phyloP scores from a whole-genome alignment of 371 early-diverging fungal species.

The Syncephalastrum racemosum region DNA sequence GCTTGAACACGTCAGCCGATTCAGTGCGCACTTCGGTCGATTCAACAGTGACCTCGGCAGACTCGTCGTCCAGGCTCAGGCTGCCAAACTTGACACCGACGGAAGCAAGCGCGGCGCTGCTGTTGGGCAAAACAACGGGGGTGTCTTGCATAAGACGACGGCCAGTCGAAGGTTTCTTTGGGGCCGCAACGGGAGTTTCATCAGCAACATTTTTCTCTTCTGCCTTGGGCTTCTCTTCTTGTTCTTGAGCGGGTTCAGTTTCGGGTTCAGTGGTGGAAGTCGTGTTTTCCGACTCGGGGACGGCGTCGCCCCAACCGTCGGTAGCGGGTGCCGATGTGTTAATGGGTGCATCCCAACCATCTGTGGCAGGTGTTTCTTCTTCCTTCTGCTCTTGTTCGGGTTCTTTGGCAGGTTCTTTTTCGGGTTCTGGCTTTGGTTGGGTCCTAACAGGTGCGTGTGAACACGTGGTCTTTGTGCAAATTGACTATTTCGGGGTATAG shows the following conservation, averaged over 20 bases:
- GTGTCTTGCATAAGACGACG: conserved; percentile 81
- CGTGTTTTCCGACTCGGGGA: conserved; percentile 12
- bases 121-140: conserved; percentile 83
- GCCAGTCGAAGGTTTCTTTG: conserved; percentile 17
- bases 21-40: conserved; percentile 2
- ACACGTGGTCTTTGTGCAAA: background rate
- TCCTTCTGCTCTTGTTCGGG: conserved; percentile 14
- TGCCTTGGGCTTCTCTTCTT: conserved; percentile 1
- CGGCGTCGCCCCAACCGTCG: conserved; percentile 23
- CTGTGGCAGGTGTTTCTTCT: conserved; percentile 11
- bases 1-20: background rate
- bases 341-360: conserved; percentile 14
- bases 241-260: conserved; percentile 7
- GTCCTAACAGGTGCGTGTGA: conserved; percentile 7
- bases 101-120: conserved; percentile 59
- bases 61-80: conserved; percentile 55
- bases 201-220: conserved; percentile 1
- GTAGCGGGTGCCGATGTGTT: conserved; percentile 10
- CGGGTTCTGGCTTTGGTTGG: conserved; percentile 52
- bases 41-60: conserved; percentile 20
- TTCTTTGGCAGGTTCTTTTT: conserved; percentile 22
- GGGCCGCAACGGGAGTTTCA: conserved; percentile 8
- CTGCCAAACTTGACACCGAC: conserved; percentile 84
- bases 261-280: conserved; percentile 4
- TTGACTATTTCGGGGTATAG: background rate